Percentiles rank a stretch among this genome's conserved stretches.
phyloP scores from a whole-genome alignment of 2,329 filamentous ascomycete species.

The Penicillium sclerotiorum region DNA sequence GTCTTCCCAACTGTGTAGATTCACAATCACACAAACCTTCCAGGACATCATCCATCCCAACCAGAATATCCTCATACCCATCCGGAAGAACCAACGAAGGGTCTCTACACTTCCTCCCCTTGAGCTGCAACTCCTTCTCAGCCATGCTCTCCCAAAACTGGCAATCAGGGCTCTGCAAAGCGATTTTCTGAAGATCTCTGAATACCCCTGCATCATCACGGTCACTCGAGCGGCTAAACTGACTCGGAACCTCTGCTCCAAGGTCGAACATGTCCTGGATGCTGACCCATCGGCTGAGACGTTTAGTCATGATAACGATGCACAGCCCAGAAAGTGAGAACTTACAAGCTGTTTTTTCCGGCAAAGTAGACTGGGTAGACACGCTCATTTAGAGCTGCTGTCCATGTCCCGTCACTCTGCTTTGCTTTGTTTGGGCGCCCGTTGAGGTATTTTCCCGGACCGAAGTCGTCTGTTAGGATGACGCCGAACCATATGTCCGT shows the following conservation, averaged over 20 bases:
- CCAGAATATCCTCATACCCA: neutral
- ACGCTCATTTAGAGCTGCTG: constrained; percentile 4
- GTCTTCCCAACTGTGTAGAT: neutral
- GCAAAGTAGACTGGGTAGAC: constrained; percentile 17
- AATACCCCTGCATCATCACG: constrained; percentile 7
- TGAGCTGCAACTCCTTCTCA: constrained; percentile 4
- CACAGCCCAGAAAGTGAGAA: neutral
- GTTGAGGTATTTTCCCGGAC: neutral
- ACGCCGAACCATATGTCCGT: constrained; percentile 18
- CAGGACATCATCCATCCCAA: neutral
- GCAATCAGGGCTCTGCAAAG: neutral
- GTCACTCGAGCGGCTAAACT: neutral
- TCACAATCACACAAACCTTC: neutral
- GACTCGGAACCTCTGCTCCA: neutral
- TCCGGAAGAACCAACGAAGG: constrained; percentile 7
- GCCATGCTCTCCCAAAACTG: constrained; percentile 19
- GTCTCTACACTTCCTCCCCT: constrained; percentile 12
- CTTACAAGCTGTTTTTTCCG: constrained; percentile 19
- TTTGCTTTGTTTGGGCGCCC: constrained; percentile 11
- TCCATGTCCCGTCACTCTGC: constrained; percentile 6
- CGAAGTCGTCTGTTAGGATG: constrained; percentile 5
- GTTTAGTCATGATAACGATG: too few species aligned
- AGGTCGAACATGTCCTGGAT: constrained; percentile 11
- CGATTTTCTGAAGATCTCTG: constrained; percentile 5
- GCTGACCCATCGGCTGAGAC: constrained; percentile 9